Evolutionary conservation across 1,139 yeast species (phyloP), one percentile per base, ranked within the genome.

Genomic region (Taphrina deformans): DNA sequence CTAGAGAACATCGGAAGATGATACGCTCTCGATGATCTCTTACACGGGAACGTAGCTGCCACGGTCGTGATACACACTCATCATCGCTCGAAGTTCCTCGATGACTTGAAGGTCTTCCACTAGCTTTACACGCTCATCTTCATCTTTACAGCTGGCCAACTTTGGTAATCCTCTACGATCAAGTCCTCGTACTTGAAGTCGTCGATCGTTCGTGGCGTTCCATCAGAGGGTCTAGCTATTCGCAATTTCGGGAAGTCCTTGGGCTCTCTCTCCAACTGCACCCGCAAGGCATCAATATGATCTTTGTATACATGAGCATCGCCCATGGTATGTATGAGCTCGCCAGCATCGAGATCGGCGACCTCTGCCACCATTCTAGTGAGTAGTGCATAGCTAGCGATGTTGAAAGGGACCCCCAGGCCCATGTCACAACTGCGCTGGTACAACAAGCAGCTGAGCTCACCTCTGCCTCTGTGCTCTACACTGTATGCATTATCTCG

Each of bases 401-500:
- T 93, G 74, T 93, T 95, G 77, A 93, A 93, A 0, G 99, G 99
- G 16, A 93, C 98, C 12, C 99, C 99, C 41, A 93, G 82, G 0
- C 99, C 99, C 97, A 93, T 92, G 74, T 93, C 99, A 77, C 98
- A 93, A n/a, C 97, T 89, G 72, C 99, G 83, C 78, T 93, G 99
- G 77, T 95, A 93, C 78, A 93, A 79, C 68, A 88, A 83, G 75
- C 99, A 95, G 14, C 95, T 88, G 67, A 93, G 81, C 73, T 80
- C 85, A 40, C 95, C 95, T 72, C 78, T 84, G 23, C 75, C 76
- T 6, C 71, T 73, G 38, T 70, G 69, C 12, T 79, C 78, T n/a
- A 53, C 48, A 38, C 26, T 16, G 24, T 53, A 53, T 10, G 62
- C 56, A 7, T 38, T 10, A 46, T 55, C 55, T 21, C 63, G 69